Conservation (phyloP, 2,329 filamentous ascomycete genomes). For the Fusarium napiforme region DNA sequence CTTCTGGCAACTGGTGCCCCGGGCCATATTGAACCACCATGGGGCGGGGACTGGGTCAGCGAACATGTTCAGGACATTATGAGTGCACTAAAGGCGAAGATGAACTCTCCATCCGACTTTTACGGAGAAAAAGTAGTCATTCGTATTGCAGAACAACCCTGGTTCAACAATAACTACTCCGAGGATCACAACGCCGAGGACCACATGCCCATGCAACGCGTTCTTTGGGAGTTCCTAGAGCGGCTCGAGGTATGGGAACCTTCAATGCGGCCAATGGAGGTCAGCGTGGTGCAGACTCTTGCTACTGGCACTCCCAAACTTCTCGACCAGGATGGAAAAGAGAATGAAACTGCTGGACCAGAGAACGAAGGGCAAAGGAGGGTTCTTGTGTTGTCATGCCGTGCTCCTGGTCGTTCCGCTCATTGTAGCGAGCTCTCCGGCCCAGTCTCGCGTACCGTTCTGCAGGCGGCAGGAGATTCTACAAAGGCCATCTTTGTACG, state of each 20-base stretch:
- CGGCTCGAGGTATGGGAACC: background rate
- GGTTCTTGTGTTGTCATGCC: background rate
- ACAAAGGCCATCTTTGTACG: background rate
- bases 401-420: background rate
- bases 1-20: background rate
- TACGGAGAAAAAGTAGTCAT: background rate
- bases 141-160: background rate
- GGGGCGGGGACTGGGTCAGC: background rate
- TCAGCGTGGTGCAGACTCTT: background rate
- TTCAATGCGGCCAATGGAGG: background rate
- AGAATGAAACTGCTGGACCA: accelerated
- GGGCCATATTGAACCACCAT: background rate
- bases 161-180: background rate
- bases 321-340: accelerated
- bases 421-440: background rate
- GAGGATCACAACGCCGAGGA: background rate
- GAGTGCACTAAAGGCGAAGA: background rate
- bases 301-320: background rate
- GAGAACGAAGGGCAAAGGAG: background rate
- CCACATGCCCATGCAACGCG: background rate
- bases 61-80: background rate
- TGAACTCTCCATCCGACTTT: background rate
- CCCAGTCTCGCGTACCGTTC: background rate
- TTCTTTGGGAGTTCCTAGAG: background rate
- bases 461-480: background rate